phyloP scores from a whole-genome alignment of 2,329 filamentous ascomycete species.

The Aureobasidium melanogenum region DNA sequence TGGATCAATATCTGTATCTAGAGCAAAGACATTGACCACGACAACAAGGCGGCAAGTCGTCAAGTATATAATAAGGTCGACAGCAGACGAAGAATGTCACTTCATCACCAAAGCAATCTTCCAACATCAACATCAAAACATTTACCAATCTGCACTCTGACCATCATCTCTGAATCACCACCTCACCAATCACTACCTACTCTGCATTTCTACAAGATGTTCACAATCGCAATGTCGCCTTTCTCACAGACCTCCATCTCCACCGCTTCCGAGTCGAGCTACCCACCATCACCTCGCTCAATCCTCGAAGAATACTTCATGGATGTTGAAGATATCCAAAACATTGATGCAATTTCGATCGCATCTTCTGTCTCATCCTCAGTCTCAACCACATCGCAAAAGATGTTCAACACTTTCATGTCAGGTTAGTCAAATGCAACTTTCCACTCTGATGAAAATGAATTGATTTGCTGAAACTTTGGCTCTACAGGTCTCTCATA shows the following conservation, averaged over 20 bases:
- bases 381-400: not conserved
- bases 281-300: not conserved
- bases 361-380: not conserved
- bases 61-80: not conserved
- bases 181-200: not conserved
- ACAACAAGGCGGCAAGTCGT: not conserved
- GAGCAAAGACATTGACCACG: not conserved
- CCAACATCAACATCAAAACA: not conserved
- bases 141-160: not conserved
- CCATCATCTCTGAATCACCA: not conserved
- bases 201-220: not conserved
- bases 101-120: not conserved
- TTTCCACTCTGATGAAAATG: too few relatives aligned
- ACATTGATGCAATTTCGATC: not conserved
- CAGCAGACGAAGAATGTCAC: not conserved
- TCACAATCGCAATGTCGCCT: not conserved
- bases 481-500: not conserved
- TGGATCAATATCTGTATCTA: not conserved
- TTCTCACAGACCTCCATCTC: not conserved
- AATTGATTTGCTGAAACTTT: not conserved
- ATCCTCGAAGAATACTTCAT: not conserved
- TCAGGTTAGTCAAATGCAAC: not conserved
- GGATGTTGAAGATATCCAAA: constrained; percentile 2
- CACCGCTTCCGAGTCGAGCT: not conserved
- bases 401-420: not conserved